Evolutionary conservation across 1,139 yeast species (phyloP), one percentile per base, ranked within the genome.

Genomic region (Pichia sp.): DNA sequence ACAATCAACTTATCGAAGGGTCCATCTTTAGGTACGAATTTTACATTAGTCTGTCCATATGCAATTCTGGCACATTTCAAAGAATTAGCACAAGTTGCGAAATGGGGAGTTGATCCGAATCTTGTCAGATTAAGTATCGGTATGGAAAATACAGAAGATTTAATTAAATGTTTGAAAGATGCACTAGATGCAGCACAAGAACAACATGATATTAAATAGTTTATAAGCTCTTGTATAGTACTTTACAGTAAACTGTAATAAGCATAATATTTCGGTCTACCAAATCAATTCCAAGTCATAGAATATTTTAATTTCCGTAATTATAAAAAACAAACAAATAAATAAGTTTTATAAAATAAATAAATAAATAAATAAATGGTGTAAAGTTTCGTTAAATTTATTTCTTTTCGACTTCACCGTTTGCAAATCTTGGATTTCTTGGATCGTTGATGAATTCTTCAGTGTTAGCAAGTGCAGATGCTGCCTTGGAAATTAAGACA

Each of bases 11-110:
- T 90, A 49, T 87, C 92, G 54, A 92, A 92, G 66, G 97, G 97
- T 3, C 97, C 97, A 4, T 85, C 95, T 18, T 73, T 92, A 57
- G 97, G 97, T 6, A 89, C 97, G 0, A 92, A 88, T 65, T 88
- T 89, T 69, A 88, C 97, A 0, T 72, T 90, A 59, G 90, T 88
- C 5, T 88, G 95, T 61, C 97, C 97, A 9, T 92, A 92, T 66
- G 78, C 96, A 4, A 77, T 92, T 43, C 73, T 92, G 53, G 97
- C 97, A 0, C 97, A 92, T 65, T 90, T 81, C 63, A 74, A 71
- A 44, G 97, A 90, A 63, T 69, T 89, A 51, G 95, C 87, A 52
- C 90, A 84, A 64, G 83, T 86, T 24, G 86, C 77, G 49, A 71
- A 81, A 58, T 89, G 87, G 81, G 97, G 95, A 3, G 89, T 92